phyloP scores from a whole-genome alignment of 2,329 filamentous ascomycete species.

The Xylariaceae sp. region DNA sequence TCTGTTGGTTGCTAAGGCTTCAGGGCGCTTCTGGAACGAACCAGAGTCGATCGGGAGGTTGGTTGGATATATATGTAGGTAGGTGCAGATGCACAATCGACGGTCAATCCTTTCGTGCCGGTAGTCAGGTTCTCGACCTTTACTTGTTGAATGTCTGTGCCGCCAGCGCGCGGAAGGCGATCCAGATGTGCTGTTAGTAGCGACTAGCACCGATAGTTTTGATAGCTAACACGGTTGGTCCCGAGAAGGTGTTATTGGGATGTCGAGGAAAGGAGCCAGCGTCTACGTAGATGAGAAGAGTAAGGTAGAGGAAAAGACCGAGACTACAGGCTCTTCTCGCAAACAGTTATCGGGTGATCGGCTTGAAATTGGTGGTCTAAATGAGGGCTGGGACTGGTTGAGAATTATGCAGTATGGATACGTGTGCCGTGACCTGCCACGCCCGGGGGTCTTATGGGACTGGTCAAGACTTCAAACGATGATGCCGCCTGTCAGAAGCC shows the following conservation, averaged over 20 bases:
- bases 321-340: constrained; percentile 19
- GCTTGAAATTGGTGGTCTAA: constrained; percentile 23
- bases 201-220: constrained; percentile 10
- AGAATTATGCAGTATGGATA: constrained; percentile 27
- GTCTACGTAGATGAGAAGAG: constrained; percentile 26
- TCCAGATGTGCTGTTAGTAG: not conserved
- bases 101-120: constrained; percentile 15
- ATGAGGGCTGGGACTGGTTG: constrained; percentile 21
- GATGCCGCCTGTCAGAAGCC: constrained; percentile 28
- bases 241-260: constrained; percentile 21
- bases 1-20: constrained; percentile 12
- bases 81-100: constrained; percentile 27
- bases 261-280: constrained; percentile 23
- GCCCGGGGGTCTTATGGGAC: too few species aligned
- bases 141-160: constrained; percentile 5
- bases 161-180: not conserved
- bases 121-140: constrained; percentile 3
- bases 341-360: constrained; percentile 21
- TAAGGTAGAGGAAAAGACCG: constrained; percentile 26
- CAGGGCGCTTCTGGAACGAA: constrained; percentile 17
- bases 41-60: constrained; percentile 20
- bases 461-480: too few species aligned
- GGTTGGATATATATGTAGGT: constrained; percentile 28
- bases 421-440: constrained; percentile 9
- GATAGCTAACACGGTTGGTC: constrained; percentile 15